These are phyloP conservation scores for Coemansia erecta DNA, from an alignment of 192 early-diverging fungal genomes.

Conservation along the genomic window DNA sequence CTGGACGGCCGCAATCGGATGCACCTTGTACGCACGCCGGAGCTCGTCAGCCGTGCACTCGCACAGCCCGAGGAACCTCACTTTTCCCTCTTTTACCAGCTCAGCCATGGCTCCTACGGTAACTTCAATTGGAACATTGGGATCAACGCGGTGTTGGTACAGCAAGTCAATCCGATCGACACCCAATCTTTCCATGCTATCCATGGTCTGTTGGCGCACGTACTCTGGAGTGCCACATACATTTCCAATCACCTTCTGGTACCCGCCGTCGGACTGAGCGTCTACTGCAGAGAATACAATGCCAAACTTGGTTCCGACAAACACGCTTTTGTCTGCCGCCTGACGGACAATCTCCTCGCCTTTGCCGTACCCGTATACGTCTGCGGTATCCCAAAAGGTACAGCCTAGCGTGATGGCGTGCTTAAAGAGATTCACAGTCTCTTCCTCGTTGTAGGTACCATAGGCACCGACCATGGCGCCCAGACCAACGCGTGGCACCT, in stretches of 20 bases:
- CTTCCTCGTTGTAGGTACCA: constrained; percentile 23
- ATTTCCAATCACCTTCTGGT: not conserved
- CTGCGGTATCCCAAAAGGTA: constrained; percentile 60
- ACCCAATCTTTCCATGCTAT: constrained; percentile 21
- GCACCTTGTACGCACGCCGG: constrained; percentile 63
- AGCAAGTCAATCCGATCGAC: constrained; percentile 41
- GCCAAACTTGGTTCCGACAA: constrained; percentile 5
- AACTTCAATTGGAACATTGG: constrained; percentile 30
- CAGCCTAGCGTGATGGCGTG: constrained; percentile 56
- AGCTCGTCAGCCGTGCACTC: constrained; percentile 61
- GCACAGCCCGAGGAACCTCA: constrained; percentile 15
- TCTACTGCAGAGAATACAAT: not conserved
- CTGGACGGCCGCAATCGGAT: constrained; percentile 18
- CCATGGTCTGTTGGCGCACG: constrained; percentile 27
- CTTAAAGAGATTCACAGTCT: constrained; percentile 48
- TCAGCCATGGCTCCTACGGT: constrained; percentile 40
- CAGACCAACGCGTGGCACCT: constrained; percentile 34
- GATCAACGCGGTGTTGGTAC: constrained; percentile 38
- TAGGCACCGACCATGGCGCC: constrained; percentile 40
- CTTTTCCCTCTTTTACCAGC: constrained; percentile 40
- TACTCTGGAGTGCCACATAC: constrained; percentile 51
- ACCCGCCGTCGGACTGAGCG: not conserved
- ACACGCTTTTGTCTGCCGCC: constrained; percentile 11
- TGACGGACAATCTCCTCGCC: constrained; percentile 54
- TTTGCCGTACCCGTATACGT: constrained; percentile 57